Base-by-base conservation (phyloP, 306 rosid species). In the Vigna angularis region DNA sequence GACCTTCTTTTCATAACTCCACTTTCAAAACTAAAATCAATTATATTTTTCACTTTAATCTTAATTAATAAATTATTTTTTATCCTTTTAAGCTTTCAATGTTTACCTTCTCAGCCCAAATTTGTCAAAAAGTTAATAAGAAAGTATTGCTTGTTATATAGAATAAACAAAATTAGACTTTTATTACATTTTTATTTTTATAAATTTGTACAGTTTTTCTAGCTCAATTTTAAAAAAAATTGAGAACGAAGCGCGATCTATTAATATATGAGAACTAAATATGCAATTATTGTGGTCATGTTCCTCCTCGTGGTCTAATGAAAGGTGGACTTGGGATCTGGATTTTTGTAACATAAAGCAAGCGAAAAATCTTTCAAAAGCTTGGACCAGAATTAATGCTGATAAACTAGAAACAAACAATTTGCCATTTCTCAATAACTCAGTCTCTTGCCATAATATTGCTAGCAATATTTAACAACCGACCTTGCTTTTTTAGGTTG, bases 351-450 rank as follows among this genome's bases (percentile, higher is more conserved):
- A 66, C 10, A 40, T 40, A 10, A 38, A 22, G 52, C 38, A 55
- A 53, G 50, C 50, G 36, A 12, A 72, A 55, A 44, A 73, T 59
- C 28, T 45, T 10, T 26, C 6, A 75, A 65, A 77, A 67, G 58
- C 49, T 24, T 67, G 82, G 76, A 56, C 38, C 17, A 57, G 24
- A 77, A 77, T 14, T 26, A 11, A 66, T 8, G 68, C 12, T 30
- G 40, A 44, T 66, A 0, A 55, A 38, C 24, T 42, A 55, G 68
- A 5, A 45, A 78, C 52, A 44, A 51, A 44, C 17, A 12, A 44
- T 69, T 30, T 7, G 34, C 20, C 55, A 49, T 36, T 50, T 64
- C 48, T 64, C 44, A 64, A 44, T 4, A 47, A 40, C 58, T 7
- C 3, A 30, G 45, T 63, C 73, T 51, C 78, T 51, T 63, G 28